Evolutionary conservation across 2,329 filamentous ascomycete genomes (phyloP).

Genomic region (Shiraia sp.): DNA sequence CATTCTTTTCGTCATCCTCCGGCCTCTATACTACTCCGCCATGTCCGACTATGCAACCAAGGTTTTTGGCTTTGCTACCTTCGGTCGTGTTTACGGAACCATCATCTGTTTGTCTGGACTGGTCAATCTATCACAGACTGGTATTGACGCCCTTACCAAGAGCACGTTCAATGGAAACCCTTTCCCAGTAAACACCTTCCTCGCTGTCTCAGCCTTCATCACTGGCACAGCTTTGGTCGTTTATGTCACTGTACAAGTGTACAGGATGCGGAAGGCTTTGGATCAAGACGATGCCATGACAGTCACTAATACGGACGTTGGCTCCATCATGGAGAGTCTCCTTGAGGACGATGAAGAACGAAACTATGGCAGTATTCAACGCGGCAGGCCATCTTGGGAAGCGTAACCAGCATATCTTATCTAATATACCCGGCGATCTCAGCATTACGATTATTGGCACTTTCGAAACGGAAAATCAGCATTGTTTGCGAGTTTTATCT

Average conservation of each 20-base stretch:
- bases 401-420: constrained; percentile 1
- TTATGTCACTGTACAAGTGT: constrained; percentile 37
- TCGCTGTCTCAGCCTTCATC: constrained; percentile 63
- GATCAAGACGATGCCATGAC: constrained; percentile 53
- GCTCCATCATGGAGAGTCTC: constrained; percentile 55
- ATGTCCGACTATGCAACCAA: constrained; percentile 88
- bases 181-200: constrained; percentile 71
- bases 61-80: constrained; percentile 87
- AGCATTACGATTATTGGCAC: background rate
- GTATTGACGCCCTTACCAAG: constrained; percentile 76
- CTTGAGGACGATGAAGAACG: constrained; percentile 41
- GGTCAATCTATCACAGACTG: constrained; percentile 79
- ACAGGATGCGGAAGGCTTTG: constrained; percentile 35
- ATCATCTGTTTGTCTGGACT: constrained; percentile 84
- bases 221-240: constrained; percentile 67
- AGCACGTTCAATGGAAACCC: constrained; percentile 71
- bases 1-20: constrained; percentile 76
- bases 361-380: constrained; percentile 29
- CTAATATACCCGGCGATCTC: background rate
- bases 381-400: constrained; percentile 19
- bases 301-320: constrained; percentile 71
- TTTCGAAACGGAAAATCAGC: no score
- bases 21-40: constrained; percentile 87
- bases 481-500: no score
- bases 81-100: constrained; percentile 86